These are phyloP conservation scores for Cylindrotheca fusiformis DNA, from an alignment of 108 stramenopile genomes.

Conservation along the genomic window DNA sequence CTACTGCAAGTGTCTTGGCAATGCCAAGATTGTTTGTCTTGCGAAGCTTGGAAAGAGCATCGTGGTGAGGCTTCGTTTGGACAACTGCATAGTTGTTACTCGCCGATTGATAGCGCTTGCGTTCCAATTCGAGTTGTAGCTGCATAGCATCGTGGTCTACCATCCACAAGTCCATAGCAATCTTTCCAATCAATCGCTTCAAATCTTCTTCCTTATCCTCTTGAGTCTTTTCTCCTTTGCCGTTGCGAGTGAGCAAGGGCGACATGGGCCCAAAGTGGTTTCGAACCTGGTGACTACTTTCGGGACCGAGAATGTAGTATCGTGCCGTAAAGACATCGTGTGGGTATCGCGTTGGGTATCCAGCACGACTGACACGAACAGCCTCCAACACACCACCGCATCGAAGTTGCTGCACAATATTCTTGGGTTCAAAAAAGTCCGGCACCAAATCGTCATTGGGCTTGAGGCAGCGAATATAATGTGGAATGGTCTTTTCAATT, in stretches of 20 bases:
- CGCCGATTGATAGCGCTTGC: constrained; percentile 20
- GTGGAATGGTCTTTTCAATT: constrained; percentile 82
- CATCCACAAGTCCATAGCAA: constrained; percentile 82
- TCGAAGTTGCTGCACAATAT: constrained; percentile 87
- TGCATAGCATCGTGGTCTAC: constrained; percentile 65
- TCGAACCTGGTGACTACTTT: constrained; percentile 27
- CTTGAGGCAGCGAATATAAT: constrained; percentile 92
- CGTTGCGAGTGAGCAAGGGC: constrained; percentile 47
- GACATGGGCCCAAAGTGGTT: constrained; percentile 21
- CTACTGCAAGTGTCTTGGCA: constrained; percentile 53
- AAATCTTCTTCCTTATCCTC: constrained; percentile 40
- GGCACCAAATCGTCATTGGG: constrained; percentile 85
- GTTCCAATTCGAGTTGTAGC: constrained; percentile 37
- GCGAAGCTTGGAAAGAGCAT: constrained; percentile 27
- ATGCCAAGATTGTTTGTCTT: constrained; percentile 22
- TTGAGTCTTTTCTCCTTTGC: constrained; percentile 19
- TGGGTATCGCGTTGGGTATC: constrained; percentile 92
- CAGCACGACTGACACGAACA: constrained; percentile 93
- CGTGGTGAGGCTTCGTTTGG: constrained; percentile 25
- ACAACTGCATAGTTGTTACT: constrained; percentile 20
- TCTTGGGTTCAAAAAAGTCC: constrained; percentile 83
- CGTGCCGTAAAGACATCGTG: constrained; percentile 76
- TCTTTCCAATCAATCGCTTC: constrained; percentile 74
- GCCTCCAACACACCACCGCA: constrained; percentile 97
- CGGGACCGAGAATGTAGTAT: constrained; percentile 75